phyloP scores from a whole-genome alignment of 2,329 filamentous ascomycete species.

The Colletotrichum trifolii region DNA sequence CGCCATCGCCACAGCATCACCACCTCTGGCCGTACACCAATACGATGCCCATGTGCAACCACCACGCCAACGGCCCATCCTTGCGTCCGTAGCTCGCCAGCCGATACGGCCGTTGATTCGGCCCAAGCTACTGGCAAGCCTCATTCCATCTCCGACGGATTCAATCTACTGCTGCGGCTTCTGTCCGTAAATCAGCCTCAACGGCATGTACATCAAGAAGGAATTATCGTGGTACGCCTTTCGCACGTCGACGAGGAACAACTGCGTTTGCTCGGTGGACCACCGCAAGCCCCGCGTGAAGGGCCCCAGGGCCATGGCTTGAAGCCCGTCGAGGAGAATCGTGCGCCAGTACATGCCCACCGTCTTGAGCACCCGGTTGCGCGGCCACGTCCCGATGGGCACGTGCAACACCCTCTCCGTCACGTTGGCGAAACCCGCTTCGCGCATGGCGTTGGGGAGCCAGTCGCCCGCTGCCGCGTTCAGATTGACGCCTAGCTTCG shows the following conservation, averaged over 20 bases:
- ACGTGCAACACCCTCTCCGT: conserved; percentile 61
- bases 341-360: conserved; percentile 64
- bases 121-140: too few relatives aligned
- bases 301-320: conserved; percentile 64
- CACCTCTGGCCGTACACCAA: too few relatives aligned
- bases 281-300: conserved; percentile 61
- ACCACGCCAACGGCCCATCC: too few relatives aligned
- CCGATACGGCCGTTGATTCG: too few relatives aligned
- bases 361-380: conserved; percentile 61
- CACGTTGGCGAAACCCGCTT: conserved; percentile 64
- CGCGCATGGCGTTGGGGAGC: conserved; percentile 57
- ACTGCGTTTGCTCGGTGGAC: conserved; percentile 59
- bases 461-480: conserved; percentile 54
- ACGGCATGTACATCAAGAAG: conserved; percentile 64
- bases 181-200: conserved; percentile 66
- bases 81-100: too few relatives aligned
- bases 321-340: conserved; percentile 60
- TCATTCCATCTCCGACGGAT: too few relatives aligned
- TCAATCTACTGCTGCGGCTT: conserved; percentile 45
- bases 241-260: conserved; percentile 60
- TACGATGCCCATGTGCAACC: too few relatives aligned
- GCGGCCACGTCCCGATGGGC: conserved; percentile 66
- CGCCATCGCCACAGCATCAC: too few relatives aligned
- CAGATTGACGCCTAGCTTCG: conserved; percentile 58
- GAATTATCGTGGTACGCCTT: conserved; percentile 59